A percentile compares a stretch with the other conserved stretches of the same genome.
Conservation (phyloP, 2,329 filamentous ascomycete species). For the Endocalyx cinctus region DNA sequence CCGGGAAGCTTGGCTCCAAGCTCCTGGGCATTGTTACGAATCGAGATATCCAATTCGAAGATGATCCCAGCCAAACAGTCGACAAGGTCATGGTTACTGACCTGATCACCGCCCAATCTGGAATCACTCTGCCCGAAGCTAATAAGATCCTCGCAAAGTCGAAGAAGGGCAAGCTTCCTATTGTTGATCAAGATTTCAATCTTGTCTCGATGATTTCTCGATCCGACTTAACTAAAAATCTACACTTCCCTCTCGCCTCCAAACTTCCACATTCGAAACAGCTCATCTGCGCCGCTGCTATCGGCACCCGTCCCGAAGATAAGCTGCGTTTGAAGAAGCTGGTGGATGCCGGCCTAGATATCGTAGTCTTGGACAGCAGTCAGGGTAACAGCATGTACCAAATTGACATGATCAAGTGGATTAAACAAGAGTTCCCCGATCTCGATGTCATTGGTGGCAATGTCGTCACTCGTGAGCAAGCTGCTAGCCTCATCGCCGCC, state of each 20-base stretch:
- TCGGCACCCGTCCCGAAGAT: constrained; percentile 92
- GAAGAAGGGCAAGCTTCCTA: constrained; percentile 97
- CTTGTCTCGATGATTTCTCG: constrained; percentile 88
- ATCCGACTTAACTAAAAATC: constrained; percentile 97
- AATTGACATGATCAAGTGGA: constrained; percentile 95
- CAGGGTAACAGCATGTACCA: constrained; percentile 99
- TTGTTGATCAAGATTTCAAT: constrained; percentile 78
- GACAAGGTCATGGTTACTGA: constrained; percentile 94
- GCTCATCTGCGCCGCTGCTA: constrained; percentile 89
- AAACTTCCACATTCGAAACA: constrained; percentile 98
- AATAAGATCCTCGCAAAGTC: constrained; percentile 91
- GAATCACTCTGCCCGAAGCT: constrained; percentile 80
- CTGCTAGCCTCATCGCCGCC: constrained; percentile 83
- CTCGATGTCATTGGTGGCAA: constrained; percentile 98
- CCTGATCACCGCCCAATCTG: constrained; percentile 79
- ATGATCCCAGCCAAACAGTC: constrained; percentile 65
- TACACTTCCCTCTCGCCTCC: constrained; percentile 92
- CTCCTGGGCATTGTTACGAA: constrained; percentile 96
- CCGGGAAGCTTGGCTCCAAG: constrained; percentile 89
- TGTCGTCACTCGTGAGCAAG: constrained; percentile 96
- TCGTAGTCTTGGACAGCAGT: constrained; percentile 91
- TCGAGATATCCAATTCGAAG: constrained; percentile 96
- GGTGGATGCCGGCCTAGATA: constrained; percentile 90
- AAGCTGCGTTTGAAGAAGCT: constrained; percentile 81
- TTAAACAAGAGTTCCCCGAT: constrained; percentile 79